Percentiles rank a stretch among this genome's conserved stretches.
Evolutionary conservation across 169 alveolate species (phyloP).

Genomic region (Plasmodium sp.): DNA sequence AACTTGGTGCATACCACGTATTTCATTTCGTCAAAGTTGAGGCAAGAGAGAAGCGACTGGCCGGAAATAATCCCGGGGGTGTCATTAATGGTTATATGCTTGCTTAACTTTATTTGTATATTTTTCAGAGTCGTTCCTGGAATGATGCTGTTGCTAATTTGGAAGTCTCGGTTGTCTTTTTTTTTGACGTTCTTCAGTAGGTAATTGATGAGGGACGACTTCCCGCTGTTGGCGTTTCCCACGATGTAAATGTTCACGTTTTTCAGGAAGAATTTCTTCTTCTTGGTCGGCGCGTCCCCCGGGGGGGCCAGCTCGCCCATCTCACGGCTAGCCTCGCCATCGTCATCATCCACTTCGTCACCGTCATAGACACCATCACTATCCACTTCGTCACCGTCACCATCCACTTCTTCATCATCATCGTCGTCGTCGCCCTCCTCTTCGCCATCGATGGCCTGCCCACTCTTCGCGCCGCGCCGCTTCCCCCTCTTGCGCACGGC

Average conservation of each 20-base stretch:
- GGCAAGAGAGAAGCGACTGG: slow-evolving; percentile 77
- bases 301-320: not conserved
- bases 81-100: slow-evolving; percentile 78
- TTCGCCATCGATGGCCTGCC: not conserved
- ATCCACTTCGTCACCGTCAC: not conserved
- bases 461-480: not conserved
- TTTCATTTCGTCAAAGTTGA: slow-evolving; percentile 77
- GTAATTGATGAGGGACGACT: slow-evolving; percentile 43
- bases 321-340: not conserved
- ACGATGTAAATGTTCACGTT: slow-evolving; percentile 42
- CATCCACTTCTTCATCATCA: not conserved
- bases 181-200: slow-evolving; percentile 26
- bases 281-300: not conserved
- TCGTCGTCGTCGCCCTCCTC: not conserved
- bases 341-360: not conserved
- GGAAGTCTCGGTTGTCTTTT: slow-evolving; percentile 1
- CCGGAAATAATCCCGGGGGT: slow-evolving; percentile 85
- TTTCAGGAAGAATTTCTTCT: not conserved
- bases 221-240: slow-evolving; percentile 73
- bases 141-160: slow-evolving; percentile 78
- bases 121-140: slow-evolving; percentile 86
- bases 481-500: not conserved
- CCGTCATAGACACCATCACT: not conserved
- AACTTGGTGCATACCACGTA: slow-evolving; percentile 66
- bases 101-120: slow-evolving; percentile 76